phyloP scores from a whole-genome alignment of 495 filamentous ascomycete genomes.

The Penicillium ochrochloron region DNA sequence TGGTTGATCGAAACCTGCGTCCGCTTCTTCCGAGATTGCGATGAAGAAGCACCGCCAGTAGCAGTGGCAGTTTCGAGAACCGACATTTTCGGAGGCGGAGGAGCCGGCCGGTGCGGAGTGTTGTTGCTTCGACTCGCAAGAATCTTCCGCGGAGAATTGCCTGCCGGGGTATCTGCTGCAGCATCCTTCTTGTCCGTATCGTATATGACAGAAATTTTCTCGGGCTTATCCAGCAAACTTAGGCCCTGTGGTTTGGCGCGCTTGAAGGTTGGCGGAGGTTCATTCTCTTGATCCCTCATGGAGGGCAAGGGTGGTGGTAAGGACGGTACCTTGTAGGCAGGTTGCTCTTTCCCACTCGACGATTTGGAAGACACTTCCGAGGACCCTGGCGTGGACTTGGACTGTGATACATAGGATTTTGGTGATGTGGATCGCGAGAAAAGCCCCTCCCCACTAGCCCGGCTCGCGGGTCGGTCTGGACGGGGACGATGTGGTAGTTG shows the following conservation, averaged over 20 bases:
- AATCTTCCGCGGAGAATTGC: slow-evolving; percentile 68
- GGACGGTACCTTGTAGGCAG: slow-evolving; percentile 70
- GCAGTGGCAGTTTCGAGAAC: slow-evolving; percentile 90
- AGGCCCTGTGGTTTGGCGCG: slow-evolving; percentile 64
- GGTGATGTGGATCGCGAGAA: slow-evolving; percentile 49
- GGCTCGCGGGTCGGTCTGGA: slow-evolving; percentile 26
- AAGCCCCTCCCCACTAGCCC: slow-evolving; percentile 32
- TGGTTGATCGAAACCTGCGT: slow-evolving; percentile 86
- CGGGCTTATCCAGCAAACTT: slow-evolving; percentile 61
- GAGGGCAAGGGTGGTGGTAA: slow-evolving; percentile 61
- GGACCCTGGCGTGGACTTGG: slow-evolving; percentile 48
- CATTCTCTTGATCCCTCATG: slow-evolving; percentile 77
- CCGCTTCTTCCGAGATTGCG: slow-evolving; percentile 72
- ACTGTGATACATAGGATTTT: slow-evolving; percentile 44
- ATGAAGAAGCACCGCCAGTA: slow-evolving; percentile 75
- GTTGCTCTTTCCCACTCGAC: slow-evolving; percentile 46
- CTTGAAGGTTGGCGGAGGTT: slow-evolving; percentile 75
- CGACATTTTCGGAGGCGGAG: slow-evolving; percentile 91
- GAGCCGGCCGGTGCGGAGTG: slow-evolving; percentile 80
- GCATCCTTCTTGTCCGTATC: slow-evolving; percentile 54
- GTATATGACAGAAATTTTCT: slow-evolving; percentile 57
- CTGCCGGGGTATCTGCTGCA: slow-evolving; percentile 43
- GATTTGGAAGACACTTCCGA: slow-evolving; percentile 48
- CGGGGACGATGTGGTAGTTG: slow-evolving; percentile 27
- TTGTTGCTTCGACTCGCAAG: slow-evolving; percentile 77